These are phyloP conservation scores for Amoeboaphelidium protococcarum DNA, from an alignment of 371 early-diverging fungal species.

Conservation along the genomic window DNA sequence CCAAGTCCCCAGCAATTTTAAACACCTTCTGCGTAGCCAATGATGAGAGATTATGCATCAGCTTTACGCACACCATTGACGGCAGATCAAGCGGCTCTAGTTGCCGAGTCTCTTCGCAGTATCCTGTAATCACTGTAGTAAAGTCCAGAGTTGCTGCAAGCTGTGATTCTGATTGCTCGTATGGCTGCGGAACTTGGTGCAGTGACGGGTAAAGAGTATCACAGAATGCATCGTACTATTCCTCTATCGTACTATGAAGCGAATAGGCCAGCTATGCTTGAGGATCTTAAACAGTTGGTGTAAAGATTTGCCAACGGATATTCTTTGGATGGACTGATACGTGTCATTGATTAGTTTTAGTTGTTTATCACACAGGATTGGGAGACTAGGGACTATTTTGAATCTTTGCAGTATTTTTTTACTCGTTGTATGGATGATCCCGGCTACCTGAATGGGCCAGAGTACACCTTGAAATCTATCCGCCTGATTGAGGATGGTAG, in stretches of 20 bases:
- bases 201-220: no score
- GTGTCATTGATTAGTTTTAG: background rate
- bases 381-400: background rate
- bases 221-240: no score
- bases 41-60: no score
- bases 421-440: background rate
- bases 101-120: no score
- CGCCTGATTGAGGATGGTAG: background rate
- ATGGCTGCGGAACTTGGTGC: no score
- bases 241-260: background rate
- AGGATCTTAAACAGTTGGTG: background rate
- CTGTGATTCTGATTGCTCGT: no score
- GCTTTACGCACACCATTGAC: background rate
- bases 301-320: background rate
- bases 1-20: no score
- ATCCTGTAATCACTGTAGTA: no score
- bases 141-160: no score
- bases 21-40: no score
- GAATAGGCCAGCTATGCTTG: background rate
- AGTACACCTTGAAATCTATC: background rate
- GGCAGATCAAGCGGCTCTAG: no score
- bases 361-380: background rate
- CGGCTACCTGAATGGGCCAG: background rate
- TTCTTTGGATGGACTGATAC: background rate
- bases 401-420: background rate